Evolutionary conservation across 768 basidiomycete genomes (phyloP), one percentile per base, ranked within the genome.

Genomic region (Xanthoconium purpureum): DNA sequence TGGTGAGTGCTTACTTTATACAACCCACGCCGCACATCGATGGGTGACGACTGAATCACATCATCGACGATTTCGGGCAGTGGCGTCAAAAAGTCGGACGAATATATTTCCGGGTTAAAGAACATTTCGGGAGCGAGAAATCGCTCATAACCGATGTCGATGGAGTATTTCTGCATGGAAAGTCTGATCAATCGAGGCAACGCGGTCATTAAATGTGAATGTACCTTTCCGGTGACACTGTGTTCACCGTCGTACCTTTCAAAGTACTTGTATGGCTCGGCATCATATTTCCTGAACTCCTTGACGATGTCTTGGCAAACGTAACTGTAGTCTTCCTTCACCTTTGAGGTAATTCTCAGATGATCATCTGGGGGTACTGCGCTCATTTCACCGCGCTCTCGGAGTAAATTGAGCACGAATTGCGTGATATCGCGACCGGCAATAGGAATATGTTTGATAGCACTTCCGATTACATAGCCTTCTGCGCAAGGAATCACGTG

Each of bases 91-190:
- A 98, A 98, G 72, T 98, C 96, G 39, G 93, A 95, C 0, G 94
- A 97, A 73, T 90, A 91, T 63, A 99, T 98, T 73, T 99, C 96
- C 14, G 97, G 97, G 76, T 98, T 98, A 83, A 98, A 98, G 78
- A 98, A 98, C 66, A 98, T 97, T 73, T 98, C 97, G 6, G 97
- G 95, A 6, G 96, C 97, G 50, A 98, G 85, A 83, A 99, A 99
- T 28, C 97, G 93, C 73, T 98, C 97, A 74, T 98, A 98, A 18
- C 97, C 97, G 55, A 99, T 85, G 66, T 99, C 96, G 47, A 98
- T 77, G 18, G 80, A 73, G 76, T 99, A 98, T 89, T 94, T 91
- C 94, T 95, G 54, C 29, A 24, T 33, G 39, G 37, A 24, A 18
- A 2, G 10, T 40, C 63, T 32, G 58, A 58, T 63, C n/a, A 57